Base-by-base conservation (phyloP, 306 rosid genomes). In the Vachellia pachyceras region DNA sequence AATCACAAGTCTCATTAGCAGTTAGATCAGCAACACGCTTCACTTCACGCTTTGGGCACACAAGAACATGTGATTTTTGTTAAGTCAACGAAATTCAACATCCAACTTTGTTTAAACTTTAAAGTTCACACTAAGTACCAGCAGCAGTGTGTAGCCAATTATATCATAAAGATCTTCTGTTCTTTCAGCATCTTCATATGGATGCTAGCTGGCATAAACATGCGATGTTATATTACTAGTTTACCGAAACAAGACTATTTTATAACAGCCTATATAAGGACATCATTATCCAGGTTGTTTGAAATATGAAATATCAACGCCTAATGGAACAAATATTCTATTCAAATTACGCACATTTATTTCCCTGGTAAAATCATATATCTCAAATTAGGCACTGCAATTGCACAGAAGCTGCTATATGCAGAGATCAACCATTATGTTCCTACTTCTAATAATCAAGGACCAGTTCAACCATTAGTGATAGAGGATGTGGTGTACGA, bases 21-120 rank as follows among this genome's bases (percentile, higher is more conserved):
- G 93, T 85, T 82, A 95, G 96, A 88, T 95, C 99, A 12, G 82
- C 84, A 69, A 95, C 90, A 46, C 97, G 99, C 75, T 91, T 91
- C 84, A 86, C 97, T 86, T 93, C 93, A 15, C 96, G 98, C 91
- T 90, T 93, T 23, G 99, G 95, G 85, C 92, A 88, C 61, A 95
- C 73, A 35, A 95, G 97, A 77, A 95, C 98, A 73, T 95, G 97
- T 92, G 76, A 60, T 84, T 70, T 70, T n/a, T 47, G 94, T 92
- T 84, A 95, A 95, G 97, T 81, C 83, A 84, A 87, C 82, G 73
- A 40, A 66, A 39, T 75, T 63, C 63, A 55, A 72, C 42, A 69
- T 39, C 73, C 41, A 60, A 42, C 25, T 40, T 33, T 10, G 41
- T 46, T 29, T 18, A 22, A 40, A 70, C n/a, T n/a, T n/a, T n/a